These are phyloP conservation scores for Mycena amicta DNA, from an alignment of 768 basidiomycete species.

Conservation along the genomic window DNA sequence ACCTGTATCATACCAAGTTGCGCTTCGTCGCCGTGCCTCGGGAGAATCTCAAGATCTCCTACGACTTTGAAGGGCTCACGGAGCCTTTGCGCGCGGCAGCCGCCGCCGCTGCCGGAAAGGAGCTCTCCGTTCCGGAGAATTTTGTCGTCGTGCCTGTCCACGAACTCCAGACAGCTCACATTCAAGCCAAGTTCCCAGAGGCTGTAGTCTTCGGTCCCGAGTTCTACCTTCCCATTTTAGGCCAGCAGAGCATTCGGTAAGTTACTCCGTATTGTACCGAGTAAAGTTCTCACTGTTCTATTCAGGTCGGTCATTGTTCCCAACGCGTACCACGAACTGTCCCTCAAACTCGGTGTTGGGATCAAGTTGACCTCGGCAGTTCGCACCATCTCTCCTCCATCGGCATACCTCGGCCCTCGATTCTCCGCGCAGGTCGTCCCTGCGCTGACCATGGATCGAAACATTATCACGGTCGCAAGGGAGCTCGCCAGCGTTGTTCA, in stretches of 20 bases:
- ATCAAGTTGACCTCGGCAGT: conserved; percentile 61
- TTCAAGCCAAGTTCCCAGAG: conserved; percentile 52
- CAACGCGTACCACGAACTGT: conserved; percentile 43
- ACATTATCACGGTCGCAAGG: conserved; percentile 54
- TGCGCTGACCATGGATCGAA: conserved; percentile 46
- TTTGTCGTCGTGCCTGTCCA: conserved; percentile 54
- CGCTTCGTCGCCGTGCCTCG: conserved; percentile 51
- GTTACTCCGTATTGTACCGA: not conserved
- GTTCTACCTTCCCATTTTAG: conserved; percentile 45
- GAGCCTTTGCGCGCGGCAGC: conserved; percentile 45
- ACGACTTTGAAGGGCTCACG: conserved; percentile 49
- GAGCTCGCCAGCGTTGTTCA: conserved; percentile 59
- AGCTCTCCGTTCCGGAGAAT: conserved; percentile 35
- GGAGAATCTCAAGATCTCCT: conserved; percentile 46
- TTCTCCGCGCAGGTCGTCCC: conserved; percentile 58
- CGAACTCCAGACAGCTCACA: conserved; percentile 54
- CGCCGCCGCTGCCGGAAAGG: conserved; percentile 38
- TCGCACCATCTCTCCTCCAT: conserved; percentile 61
- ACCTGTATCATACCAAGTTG: conserved; percentile 51
- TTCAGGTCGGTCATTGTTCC: conserved; percentile 57
- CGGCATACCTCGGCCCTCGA: conserved; percentile 56
- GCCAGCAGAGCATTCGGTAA: conserved; percentile 59
- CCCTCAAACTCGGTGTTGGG: conserved; percentile 57
- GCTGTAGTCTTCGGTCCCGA: conserved; percentile 44
- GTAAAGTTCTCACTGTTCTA: not conserved